Evolutionary conservation across 139 green algal species (phyloP), one percentile per base, ranked within the genome.

Genomic region (Tetratostichococcus sp.): DNA sequence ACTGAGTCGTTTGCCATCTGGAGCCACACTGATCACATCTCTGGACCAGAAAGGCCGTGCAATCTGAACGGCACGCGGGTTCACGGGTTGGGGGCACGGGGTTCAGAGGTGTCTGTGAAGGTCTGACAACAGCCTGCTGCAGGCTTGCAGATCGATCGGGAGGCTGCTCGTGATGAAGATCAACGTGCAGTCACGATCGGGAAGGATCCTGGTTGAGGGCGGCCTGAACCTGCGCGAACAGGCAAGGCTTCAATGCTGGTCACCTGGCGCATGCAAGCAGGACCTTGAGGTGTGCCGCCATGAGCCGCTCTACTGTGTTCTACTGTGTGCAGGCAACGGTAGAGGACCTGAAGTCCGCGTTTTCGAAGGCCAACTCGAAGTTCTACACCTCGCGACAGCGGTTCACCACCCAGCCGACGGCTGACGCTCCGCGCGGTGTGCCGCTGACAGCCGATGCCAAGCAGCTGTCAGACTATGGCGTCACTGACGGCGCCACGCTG

Each of bases 241-340:
- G 50, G 50, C 50, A 62, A 25, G 50, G 17, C 50, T 26, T 8
- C 17, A 28, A 2, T 26, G 14, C 50, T 22, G n/a, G n/a, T n/a
- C n/a, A n/a, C n/a, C n/a, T n/a, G n/a, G n/a, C n/a, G n/a, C n/a
- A n/a, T n/a, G n/a, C n/a, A n/a, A n/a, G n/a, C n/a, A n/a, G n/a
- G n/a, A n/a, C n/a, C n/a, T n/a, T n/a, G n/a, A n/a, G n/a, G n/a
- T n/a, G n/a, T n/a, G n/a, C n/a, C n/a, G n/a, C n/a, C n/a, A n/a
- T n/a, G n/a, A n/a, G n/a, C n/a, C n/a, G n/a, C n/a, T n/a, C n/a
- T n/a, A n/a, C n/a, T n/a, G n/a, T n/a, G n/a, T n/a, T n/a, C n/a
- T n/a, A n/a, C n/a, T n/a, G n/a, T n/a, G n/a, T n/a, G n/a, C 88
- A 97, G 92, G 85, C 83, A 21, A 88, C 89, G 19, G 89, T 97